Conservation (phyloP, 495 filamentous ascomycete genomes). For the Tuber brumale region DNA sequence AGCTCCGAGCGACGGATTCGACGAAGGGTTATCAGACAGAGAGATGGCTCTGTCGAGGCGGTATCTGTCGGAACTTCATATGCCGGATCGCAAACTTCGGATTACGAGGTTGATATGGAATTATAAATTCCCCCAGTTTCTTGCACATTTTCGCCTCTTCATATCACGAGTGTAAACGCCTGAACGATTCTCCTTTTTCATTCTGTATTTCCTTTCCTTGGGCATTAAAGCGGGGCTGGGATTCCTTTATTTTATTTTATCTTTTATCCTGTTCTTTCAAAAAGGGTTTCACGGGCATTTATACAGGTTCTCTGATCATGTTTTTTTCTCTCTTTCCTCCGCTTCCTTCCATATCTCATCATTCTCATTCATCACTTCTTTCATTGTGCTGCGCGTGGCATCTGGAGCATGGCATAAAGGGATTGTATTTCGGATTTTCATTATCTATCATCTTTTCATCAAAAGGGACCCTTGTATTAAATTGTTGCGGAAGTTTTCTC, state of each 20-base stretch:
- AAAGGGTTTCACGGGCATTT: neutral
- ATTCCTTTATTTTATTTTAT: neutral
- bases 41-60: neutral
- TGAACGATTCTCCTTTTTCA: constrained; percentile 4
- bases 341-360: constrained; percentile 12
- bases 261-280: neutral
- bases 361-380: neutral
- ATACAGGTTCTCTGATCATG: neutral
- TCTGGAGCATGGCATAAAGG: constrained; percentile 1
- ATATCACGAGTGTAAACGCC: constrained; percentile 13
- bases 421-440: constrained; percentile 1
- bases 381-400: neutral
- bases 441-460: neutral
- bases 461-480: neutral
- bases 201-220: neutral
- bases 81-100: constrained; percentile 12
- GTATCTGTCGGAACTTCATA: constrained; percentile 16
- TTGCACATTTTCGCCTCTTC: neutral
- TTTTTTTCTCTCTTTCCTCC: constrained; percentile 7
- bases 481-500: too few species aligned
- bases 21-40: constrained; percentile 5
- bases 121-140: constrained; percentile 14
- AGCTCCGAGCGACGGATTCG: constrained; percentile 9
- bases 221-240: neutral
- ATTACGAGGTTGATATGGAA: constrained; percentile 35